phyloP scores from a whole-genome alignment of 2,329 filamentous ascomycete genomes.

The Xylaria sp. region DNA sequence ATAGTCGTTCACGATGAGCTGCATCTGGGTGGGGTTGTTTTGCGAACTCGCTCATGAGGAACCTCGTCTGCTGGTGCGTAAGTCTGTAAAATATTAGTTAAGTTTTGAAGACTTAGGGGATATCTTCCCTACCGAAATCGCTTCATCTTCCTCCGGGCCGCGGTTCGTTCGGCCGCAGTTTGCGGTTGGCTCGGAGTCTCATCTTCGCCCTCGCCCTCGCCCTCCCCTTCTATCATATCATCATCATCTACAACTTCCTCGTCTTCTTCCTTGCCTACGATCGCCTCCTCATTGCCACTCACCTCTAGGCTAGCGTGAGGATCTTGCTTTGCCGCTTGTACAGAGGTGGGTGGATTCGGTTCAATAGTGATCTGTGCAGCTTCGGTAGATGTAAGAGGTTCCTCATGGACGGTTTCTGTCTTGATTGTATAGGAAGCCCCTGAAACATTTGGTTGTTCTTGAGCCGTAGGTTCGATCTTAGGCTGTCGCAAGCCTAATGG shows the following conservation, averaged over 20 bases:
- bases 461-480: slow-evolving; percentile 54
- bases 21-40: slow-evolving; percentile 95
- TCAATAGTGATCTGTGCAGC: slow-evolving; percentile 54
- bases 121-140: slow-evolving; percentile 72
- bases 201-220: slow-evolving; percentile 60
- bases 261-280: slow-evolving; percentile 60
- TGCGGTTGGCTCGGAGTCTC: slow-evolving; percentile 64
- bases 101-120: slow-evolving; percentile 10
- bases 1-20: slow-evolving; percentile 86
- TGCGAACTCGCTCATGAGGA: slow-evolving; percentile 96
- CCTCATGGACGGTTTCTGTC: slow-evolving; percentile 53
- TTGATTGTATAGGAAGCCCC: slow-evolving; percentile 53
- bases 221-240: slow-evolving; percentile 61
- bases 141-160: slow-evolving; percentile 74
- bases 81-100: slow-evolving; percentile 68
- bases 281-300: slow-evolving; percentile 53
- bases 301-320: slow-evolving; percentile 51
- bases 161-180: slow-evolving; percentile 60
- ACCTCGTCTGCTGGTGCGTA: slow-evolving; percentile 96
- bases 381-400: slow-evolving; percentile 55
- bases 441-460: slow-evolving; percentile 51
- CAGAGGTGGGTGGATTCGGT: slow-evolving; percentile 55
- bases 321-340: slow-evolving; percentile 52
- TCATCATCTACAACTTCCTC: slow-evolving; percentile 68
- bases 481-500: slow-evolving; percentile 56